Percentiles rank a stretch among this genome's conserved stretches.
phyloP scores from a whole-genome alignment of 306 rosid species.

The Malus sieversii region DNA sequence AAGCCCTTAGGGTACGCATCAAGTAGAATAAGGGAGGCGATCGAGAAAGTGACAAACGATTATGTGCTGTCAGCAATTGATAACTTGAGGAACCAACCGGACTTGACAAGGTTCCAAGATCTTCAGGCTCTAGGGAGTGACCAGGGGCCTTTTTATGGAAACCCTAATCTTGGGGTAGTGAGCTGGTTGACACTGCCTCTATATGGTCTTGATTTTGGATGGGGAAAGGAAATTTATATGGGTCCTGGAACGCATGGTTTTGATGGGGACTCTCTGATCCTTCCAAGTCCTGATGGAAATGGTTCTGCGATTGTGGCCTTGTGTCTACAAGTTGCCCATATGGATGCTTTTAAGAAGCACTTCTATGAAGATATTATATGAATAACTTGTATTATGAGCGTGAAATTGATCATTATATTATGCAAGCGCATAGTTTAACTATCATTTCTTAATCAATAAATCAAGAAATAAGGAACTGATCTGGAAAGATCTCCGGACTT shows the following conservation, averaged over 20 bases:
- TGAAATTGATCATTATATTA: too few species aligned
- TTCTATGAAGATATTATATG: constrained; percentile 32
- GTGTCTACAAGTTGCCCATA: constrained; percentile 36
- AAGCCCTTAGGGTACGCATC: constrained; percentile 51
- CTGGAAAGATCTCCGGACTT: too few species aligned
- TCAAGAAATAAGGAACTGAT: too few species aligned
- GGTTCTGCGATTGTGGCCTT: constrained; percentile 40
- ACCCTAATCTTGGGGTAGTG: constrained; percentile 40
- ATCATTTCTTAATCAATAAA: too few species aligned
- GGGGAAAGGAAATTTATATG: constrained; percentile 50
- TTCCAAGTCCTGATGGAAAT: constrained; percentile 30
- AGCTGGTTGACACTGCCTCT: constrained; percentile 54
- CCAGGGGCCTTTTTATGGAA: constrained; percentile 30
- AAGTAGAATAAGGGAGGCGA: constrained; percentile 39
- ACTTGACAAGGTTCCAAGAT: constrained; percentile 43
- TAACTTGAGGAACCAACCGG: constrained; percentile 32
- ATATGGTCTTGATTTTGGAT: constrained; percentile 55
- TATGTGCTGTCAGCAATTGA: constrained; percentile 35
- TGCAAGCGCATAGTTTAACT: too few species aligned
- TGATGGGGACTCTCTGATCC: constrained; percentile 44
- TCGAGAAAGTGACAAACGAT: constrained; percentile 41
- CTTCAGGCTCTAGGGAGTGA: constrained; percentile 25
- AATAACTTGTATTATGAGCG: too few species aligned
- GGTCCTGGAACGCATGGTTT: constrained; percentile 35
- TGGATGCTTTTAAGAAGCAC: constrained; percentile 46